phyloP scores from a whole-genome alignment of 768 basidiomycete genomes.

The Hemileccinum impolitum region DNA sequence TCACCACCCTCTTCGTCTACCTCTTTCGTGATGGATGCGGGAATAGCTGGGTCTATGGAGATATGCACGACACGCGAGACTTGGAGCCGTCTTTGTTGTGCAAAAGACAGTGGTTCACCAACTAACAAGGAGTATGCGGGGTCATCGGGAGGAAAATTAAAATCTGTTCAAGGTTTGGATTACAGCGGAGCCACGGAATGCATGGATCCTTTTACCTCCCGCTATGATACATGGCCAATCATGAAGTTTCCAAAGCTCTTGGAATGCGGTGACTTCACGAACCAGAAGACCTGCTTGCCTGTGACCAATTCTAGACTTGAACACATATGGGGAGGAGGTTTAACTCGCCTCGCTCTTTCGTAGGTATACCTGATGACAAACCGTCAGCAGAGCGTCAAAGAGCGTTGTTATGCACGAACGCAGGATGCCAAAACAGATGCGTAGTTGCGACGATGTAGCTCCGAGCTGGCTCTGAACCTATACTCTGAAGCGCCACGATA shows the following conservation, averaged over 20 bases:
- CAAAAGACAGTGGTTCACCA: constrained; percentile 51
- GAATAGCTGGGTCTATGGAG: constrained; percentile 62
- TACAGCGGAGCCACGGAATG: too few relatives aligned
- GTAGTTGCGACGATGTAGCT: constrained; percentile 84
- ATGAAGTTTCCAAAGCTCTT: constrained; percentile 38
- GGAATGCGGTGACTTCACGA: constrained; percentile 58
- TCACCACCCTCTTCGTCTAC: constrained; percentile 40
- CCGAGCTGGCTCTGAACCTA: constrained; percentile 31
- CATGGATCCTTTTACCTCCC: constrained; percentile 56
- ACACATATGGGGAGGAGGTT: background rate
- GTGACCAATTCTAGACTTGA: constrained; percentile 1
- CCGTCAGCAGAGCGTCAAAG: background rate
- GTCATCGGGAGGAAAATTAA: constrained; percentile 85
- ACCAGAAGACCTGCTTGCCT: constrained; percentile 79
- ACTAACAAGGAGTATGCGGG: constrained; percentile 77
- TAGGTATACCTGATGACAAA: constrained; percentile 48
- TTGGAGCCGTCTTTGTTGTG: constrained; percentile 51
- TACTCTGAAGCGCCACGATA: constrained; percentile 60
- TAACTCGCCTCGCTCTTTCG: constrained; percentile 73
- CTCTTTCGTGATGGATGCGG: constrained; percentile 22
- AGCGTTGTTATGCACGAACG: constrained; percentile 39
- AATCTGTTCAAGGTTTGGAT: constrained; percentile 50
- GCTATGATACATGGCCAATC: constrained; percentile 81
- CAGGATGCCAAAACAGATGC: constrained; percentile 95
- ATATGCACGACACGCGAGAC: constrained; percentile 70